Percentiles rank a stretch among this genome's conserved stretches.
Conservation (phyloP, 768 basidiomycete genomes). For the Agrocybe praecox region DNA sequence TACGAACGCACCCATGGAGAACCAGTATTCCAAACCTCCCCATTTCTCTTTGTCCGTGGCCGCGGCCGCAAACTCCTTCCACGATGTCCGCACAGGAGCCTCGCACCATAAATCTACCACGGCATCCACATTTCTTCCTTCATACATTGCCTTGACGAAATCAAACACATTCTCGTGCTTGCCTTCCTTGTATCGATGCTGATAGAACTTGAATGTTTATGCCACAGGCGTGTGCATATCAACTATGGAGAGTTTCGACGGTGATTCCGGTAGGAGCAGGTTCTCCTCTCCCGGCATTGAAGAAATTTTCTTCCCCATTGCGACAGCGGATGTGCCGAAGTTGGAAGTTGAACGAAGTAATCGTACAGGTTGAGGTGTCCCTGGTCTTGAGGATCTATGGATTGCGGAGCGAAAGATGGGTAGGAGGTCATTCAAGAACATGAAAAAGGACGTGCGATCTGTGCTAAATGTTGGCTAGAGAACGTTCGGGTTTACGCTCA, state of each 20-base stretch:
- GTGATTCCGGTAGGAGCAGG: conserved; percentile 39
- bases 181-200: conserved; percentile 59
- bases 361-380: too few species aligned
- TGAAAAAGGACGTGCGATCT: too few species aligned
- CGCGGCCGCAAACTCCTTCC: conserved; percentile 77
- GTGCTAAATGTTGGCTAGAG: too few species aligned
- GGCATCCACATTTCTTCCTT: conserved; percentile 55
- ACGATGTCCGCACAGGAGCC: conserved; percentile 61
- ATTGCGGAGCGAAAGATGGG: too few species aligned
- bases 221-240: conserved; percentile 90
- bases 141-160: conserved; percentile 67
- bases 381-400: too few species aligned
- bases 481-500: too few species aligned
- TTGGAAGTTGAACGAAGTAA: too few species aligned
- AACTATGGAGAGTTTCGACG: conserved; percentile 48
- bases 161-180: conserved; percentile 60
- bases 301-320: conserved; percentile 43
- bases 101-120: conserved; percentile 93
- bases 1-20: conserved; percentile 69
- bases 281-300: conserved; percentile 36
- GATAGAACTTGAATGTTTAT: conserved; percentile 69
- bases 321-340: too few species aligned
- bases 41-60: conserved; percentile 62
- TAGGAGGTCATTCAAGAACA: too few species aligned
- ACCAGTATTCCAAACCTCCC: conserved; percentile 79